phyloP scores from a whole-genome alignment of 768 basidiomycete genomes.

The Chalciporus pseudorubinellus region DNA sequence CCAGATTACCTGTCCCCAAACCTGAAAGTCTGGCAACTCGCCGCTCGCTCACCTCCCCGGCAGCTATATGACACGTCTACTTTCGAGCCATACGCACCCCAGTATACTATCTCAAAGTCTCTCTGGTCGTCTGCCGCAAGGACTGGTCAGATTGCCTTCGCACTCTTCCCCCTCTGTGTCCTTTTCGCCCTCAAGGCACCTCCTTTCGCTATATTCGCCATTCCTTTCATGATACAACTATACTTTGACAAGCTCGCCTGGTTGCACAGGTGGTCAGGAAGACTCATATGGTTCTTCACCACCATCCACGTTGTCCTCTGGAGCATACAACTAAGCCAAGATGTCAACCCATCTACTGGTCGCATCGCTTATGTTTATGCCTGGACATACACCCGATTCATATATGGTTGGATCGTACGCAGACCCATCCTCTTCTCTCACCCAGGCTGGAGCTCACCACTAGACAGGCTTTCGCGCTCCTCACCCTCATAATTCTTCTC shows the following conservation, averaged over 20 bases:
- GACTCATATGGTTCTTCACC: conserved; percentile 65
- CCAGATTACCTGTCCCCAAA: conserved; percentile 65
- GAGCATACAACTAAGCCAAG: conserved; percentile 62
- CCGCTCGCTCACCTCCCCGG: conserved; percentile 21
- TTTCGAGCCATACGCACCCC: conserved; percentile 42
- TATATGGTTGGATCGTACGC: conserved; percentile 58
- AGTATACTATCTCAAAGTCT: conserved; percentile 61
- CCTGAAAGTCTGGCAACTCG: conserved; percentile 44
- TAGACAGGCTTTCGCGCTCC: conserved; percentile 50
- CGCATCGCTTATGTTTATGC: conserved; percentile 48
- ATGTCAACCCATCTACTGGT: conserved; percentile 43
- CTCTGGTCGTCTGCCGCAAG: conserved; percentile 72
- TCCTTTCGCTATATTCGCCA: conserved; percentile 69
- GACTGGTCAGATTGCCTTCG: conserved; percentile 68
- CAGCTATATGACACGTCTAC: conserved; percentile 29
- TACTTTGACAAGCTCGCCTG: conserved; percentile 73
- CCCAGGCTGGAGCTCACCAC: background rate
- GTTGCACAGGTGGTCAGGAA: conserved; percentile 69
- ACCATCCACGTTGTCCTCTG: conserved; percentile 62
- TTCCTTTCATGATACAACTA: conserved; percentile 59
- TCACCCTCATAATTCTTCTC: conserved; percentile 52
- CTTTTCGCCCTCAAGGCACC: conserved; percentile 69
- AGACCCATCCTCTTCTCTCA: conserved; percentile 7
- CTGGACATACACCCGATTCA: conserved; percentile 59
- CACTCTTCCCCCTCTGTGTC: conserved; percentile 67